Evolutionary conservation across 495 filamentous ascomycete species (phyloP), one percentile per base, ranked within the genome.

Genomic region (Xylaria bambusicola): DNA sequence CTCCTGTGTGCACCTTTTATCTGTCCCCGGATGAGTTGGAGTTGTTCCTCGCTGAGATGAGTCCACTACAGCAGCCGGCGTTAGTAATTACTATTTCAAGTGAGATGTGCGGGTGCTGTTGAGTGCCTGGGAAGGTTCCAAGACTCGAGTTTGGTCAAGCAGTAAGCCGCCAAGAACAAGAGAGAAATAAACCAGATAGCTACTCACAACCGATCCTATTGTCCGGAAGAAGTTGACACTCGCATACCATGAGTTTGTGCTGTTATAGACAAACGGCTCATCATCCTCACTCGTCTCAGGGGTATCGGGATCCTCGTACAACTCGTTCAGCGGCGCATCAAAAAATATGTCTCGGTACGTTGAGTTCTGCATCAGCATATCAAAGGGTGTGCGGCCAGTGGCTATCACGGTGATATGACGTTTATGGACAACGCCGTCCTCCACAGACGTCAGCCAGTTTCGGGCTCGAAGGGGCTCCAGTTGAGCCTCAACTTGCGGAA

Each of bases 381-480:
- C 80, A 56, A 93, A 87, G 0, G 90, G 88, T 0, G 89, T 86
- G 58, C 88, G 86, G 15, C 92, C 92, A 0, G 91, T 93, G 0
- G 84, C 90, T 7, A 95, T 88, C 3, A 95, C 82, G 3, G 90
- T 95, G 17, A 96, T 68, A 5, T 86, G 84, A 2, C 87, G 77
- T 8, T 78, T 62, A 18, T 73, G 66, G 18, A 83, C 61, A 29
- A 74, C 76, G 5, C 77, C 78, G 49, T 86, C 74, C 45, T 85
- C 75, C 31, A 84, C 73, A 40, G 77, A 82, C 5, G 80, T 84
- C 5, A 91, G 74, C 71, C 84, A 90, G 35, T 79, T 80, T 33
- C 75, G 71, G 23, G 82, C 75, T 9, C 89, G 80, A 1, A 93
- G 79, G 4, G 89, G 88, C 26, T 81, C 71, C 0, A 93, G 78